Percentiles rank a stretch among this genome's conserved stretches.
Evolutionary conservation across 768 basidiomycete species (phyloP).

Genomic region (Suillus tomentosus): DNA sequence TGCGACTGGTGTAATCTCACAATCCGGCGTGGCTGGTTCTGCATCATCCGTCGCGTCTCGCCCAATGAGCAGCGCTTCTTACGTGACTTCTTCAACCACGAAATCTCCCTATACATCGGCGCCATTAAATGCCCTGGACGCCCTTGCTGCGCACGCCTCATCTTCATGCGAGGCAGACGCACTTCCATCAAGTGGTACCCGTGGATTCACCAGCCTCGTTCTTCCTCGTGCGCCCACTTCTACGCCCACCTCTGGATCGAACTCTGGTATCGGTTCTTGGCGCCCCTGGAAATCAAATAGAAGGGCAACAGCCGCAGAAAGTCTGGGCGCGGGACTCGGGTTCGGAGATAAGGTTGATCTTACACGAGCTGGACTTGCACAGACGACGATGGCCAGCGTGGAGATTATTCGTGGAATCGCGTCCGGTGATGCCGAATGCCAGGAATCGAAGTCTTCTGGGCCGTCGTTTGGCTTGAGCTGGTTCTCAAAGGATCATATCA

Average conservation of each 20-base stretch:
- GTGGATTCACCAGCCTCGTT: slow-evolving; percentile 55
- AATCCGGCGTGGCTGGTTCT: slow-evolving; percentile 15
- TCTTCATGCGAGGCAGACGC: slow-evolving; percentile 26
- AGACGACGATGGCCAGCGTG: slow-evolving; percentile 87
- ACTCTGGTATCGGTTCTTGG: slow-evolving; percentile 8
- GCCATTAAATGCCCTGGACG: slow-evolving; percentile 33
- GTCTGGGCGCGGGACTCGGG: slow-evolving; percentile 29
- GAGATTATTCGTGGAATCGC: slow-evolving; percentile 67
- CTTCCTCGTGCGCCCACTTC: slow-evolving; percentile 44
- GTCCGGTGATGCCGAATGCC: slow-evolving; percentile 23
- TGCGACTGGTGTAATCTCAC: slow-evolving; percentile 3
- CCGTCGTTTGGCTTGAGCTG: slow-evolving; percentile 29
- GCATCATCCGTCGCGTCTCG: slow-evolving; percentile 17
- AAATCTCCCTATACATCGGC: slow-evolving; percentile 34
- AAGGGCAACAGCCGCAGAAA: slow-evolving; percentile 25
- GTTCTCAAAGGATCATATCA: slow-evolving; percentile 31
- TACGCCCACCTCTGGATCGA: slow-evolving; percentile 21
- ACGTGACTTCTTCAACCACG: slow-evolving; percentile 24
- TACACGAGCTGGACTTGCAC: slow-evolving; percentile 74
- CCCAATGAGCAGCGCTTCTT: slow-evolving; percentile 19
- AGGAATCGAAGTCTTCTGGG: slow-evolving; percentile 23
- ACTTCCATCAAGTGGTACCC: slow-evolving; percentile 53
- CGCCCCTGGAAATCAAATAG: slow-evolving; percentile 29
- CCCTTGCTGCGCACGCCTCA: slow-evolving; percentile 34
- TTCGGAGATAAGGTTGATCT: slow-evolving; percentile 64